Percentiles rank a stretch among this genome's conserved stretches.
These are phyloP conservation scores for Lagenaria siceraria DNA, from an alignment of 306 rosid genomes.

Conservation along the genomic window DNA sequence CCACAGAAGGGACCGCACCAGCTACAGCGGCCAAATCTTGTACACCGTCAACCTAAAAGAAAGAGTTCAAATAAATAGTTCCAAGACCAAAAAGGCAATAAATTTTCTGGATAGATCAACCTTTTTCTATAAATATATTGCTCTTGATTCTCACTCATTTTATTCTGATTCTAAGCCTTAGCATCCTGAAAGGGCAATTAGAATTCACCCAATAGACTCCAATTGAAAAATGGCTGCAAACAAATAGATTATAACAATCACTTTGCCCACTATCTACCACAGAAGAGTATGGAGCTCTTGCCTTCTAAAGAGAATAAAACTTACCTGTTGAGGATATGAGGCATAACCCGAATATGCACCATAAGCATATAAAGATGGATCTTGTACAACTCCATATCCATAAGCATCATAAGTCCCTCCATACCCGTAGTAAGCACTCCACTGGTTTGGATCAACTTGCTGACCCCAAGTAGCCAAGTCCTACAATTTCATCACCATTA, in stretches of 20 bases:
- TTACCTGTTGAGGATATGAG: conserved; percentile 73
- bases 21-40: conserved; percentile 59
- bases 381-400: conserved; percentile 57
- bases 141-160: neutral
- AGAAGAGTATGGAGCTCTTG: neutral
- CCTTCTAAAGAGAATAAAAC: conserved; percentile 4
- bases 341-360: conserved; percentile 66
- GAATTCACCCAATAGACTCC: neutral
- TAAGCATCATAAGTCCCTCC: conserved; percentile 86
- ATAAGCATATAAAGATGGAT: conserved; percentile 69
- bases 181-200: neutral
- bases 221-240: conserved; percentile 5
- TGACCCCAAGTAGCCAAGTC: conserved; percentile 60
- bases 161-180: conserved; percentile 5
- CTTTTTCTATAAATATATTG: neutral
- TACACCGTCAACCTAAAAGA: conserved; percentile 64
- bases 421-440: conserved; percentile 75
- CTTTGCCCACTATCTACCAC: neutral
- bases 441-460: conserved; percentile 68
- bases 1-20: conserved; percentile 32
- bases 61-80: neutral
- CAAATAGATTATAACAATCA: neutral
- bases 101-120: neutral
- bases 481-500: conserved; percentile 21
- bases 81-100: neutral